phyloP scores from a whole-genome alignment of 1,139 yeast species.

The Sporopachydermia cereana region DNA sequence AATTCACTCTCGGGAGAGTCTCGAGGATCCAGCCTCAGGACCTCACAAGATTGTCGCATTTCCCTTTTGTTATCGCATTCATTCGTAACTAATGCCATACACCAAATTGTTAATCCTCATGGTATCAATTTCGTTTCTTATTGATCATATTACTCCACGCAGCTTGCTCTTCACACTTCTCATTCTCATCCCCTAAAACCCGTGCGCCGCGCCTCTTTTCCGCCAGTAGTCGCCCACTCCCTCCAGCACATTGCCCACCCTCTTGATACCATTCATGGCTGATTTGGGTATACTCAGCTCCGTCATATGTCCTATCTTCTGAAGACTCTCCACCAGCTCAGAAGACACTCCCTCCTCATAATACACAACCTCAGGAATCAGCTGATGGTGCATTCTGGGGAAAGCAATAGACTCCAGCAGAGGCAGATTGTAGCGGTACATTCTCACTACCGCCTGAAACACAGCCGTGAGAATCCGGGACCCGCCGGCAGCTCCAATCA shows the following conservation, averaged over 20 bases:
- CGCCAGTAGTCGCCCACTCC: conserved; percentile 52
- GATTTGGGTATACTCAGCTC: conserved; percentile 28
- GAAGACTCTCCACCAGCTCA: conserved; percentile 22
- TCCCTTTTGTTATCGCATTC: no score
- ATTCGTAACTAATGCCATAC: no score
- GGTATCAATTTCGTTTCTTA: no score
- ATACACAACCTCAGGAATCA: conserved; percentile 57
- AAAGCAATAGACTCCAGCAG: conserved; percentile 59
- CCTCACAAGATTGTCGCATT: no score
- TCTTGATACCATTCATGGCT: conserved; percentile 38
- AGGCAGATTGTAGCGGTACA: conserved; percentile 42
- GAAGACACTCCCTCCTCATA: conserved; percentile 43
- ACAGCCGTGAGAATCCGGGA: conserved; percentile 79
- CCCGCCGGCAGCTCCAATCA: conserved; percentile 93
- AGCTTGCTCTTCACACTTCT: no score
- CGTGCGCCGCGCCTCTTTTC: conserved; percentile 37
- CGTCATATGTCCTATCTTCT: conserved; percentile 31
- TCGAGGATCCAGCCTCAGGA: no score
- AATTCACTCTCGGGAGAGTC: no score
- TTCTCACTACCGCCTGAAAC: conserved; percentile 65
- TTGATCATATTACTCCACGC: no score
- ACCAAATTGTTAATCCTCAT: no score
- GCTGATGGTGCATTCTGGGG: conserved; percentile 84
- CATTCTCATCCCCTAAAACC: conserved; percentile 17
- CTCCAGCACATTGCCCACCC: conserved; percentile 30